Base-by-base conservation (phyloP, 768 basidiomycete genomes). In the Amanita pallidorosea region DNA sequence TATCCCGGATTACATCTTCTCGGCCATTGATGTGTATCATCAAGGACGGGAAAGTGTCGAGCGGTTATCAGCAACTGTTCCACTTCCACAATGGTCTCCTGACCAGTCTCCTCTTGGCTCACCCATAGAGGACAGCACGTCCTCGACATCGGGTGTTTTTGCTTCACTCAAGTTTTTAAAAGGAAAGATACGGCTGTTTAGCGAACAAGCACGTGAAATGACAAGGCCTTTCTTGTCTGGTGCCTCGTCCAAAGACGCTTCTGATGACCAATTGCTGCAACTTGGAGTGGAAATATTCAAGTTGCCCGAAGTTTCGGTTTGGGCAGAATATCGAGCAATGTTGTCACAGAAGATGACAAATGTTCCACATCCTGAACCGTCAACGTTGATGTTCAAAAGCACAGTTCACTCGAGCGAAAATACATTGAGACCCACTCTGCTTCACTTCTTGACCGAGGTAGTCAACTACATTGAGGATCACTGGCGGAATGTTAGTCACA, bases 321-420 rank as follows among this genome's bases (percentile, higher is more conserved):
- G 87, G 87, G 74, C 77, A 20, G 89, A 92, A 63, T 93, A 87
- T 63, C 79, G 80, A 25, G 77, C 85, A 7, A 73, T 75, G 2
- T 70, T 80, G 7, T 63, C 65, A 11, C 66, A 70, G 33, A 74
- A 71, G 53, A 56, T 65, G 3, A 60, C 56, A n/a, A 59, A 58
- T 20, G 57, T 56, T 13, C 54, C 55, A 7, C 67, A 69, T 13
- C 55, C 54, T 5, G 76, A 77, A 53, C 75, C 82, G 0, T 81
- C 85, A 1, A 71, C 75, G 2, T 69, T 95, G 25, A 71, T 88
- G 54, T 85, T 96, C 72, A 92, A 90, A 63, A 77, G 79, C 58
- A 86, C 88, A n/a, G 77, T 98, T 18, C 88, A 93, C 60, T 83
- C 87, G 0, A 96, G 92, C 60, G 77, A 82, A 53, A 98, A 98